These are phyloP conservation scores for Eragrostis curvula DNA, from an alignment of 176 grass and related monocot genomes.

Conservation along the genomic window DNA sequence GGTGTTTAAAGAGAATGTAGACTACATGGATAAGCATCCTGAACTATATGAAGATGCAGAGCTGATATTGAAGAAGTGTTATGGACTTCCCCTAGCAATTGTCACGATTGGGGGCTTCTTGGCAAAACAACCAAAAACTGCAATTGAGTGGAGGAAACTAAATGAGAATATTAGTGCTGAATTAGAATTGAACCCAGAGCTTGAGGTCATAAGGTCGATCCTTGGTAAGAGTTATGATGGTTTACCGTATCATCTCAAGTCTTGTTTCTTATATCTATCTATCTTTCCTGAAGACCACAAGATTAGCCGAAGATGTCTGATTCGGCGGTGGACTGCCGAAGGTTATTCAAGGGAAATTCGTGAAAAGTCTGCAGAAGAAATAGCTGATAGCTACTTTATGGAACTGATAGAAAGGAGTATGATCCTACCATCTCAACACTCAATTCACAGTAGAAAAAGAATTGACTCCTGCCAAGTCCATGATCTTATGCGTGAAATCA, in stretches of 20 bases:
- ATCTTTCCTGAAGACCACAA: slow-evolving; percentile 38
- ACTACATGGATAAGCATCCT: neutral
- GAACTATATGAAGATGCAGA: neutral
- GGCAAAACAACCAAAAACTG: neutral
- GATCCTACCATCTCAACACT: slow-evolving; percentile 7
- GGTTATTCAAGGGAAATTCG: slow-evolving; percentile 11
- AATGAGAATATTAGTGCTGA: slow-evolving; percentile 28
- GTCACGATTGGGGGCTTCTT: slow-evolving; percentile 34
- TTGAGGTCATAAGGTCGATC: neutral
- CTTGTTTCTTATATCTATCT: slow-evolving; percentile 40
- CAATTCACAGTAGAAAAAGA: neutral
- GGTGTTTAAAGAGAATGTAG: neutral
- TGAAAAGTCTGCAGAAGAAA: neutral
- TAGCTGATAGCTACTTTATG: neutral
- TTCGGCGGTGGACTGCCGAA: slow-evolving; percentile 39
- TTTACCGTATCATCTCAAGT: slow-evolving; percentile 51
- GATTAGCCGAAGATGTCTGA: neutral
- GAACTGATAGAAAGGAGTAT: slow-evolving; percentile 31
- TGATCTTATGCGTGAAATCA: slow-evolving; percentile 40
- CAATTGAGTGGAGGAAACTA: neutral
- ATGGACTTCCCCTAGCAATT: slow-evolving; percentile 50
- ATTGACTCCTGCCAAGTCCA: slow-evolving; percentile 31
- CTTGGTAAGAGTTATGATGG: slow-evolving; percentile 38
- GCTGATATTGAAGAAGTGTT: slow-evolving; percentile 36
- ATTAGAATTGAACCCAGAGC: slow-evolving; percentile 14